Evolutionary conservation across 768 basidiomycete species (phyloP), one percentile per base, ranked within the genome.

Genomic region (Galerina marginata): DNA sequence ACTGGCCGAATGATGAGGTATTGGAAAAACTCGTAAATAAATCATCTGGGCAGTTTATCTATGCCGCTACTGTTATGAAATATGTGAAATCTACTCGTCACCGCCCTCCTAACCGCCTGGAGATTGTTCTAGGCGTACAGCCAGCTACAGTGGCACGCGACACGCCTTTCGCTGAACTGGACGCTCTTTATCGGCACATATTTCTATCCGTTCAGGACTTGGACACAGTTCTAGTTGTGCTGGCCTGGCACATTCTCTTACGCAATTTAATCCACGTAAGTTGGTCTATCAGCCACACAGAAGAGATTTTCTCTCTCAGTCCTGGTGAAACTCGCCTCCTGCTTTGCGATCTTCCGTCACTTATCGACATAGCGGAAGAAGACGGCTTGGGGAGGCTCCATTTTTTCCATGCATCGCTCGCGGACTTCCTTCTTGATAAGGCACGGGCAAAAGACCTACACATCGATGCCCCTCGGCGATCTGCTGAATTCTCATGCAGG

Each of bases 11-110:
- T 7, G 10, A 16, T 0, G 16, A 11, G 2, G 23, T 26, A 6
- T 36, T 65, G 6, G 23, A 54, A 11, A 5, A 16, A 2, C 42
- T 65, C 9, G 49, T 61, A 10, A 2, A 9, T 3, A 62, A 63
- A 39, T 60, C 65, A 12, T 64, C 63, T 1, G 63, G 65, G 0
- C 57, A 65, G 25, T 68, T 65, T 39, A 64, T 62, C 11, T 66
- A 66, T 46, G 60, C 67, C 0, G 44, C 65, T 4, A 61, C 58
- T 0, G 65, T 66, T 6, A 44, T 56, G 5, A 54, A 44, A 38
- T 64, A 57, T 49, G 33, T 68, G 14, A 25, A 47, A 9, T 56
- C 54, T 4, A 10, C 51, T 1, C 37, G 40, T 14, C 52, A 59
- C 11, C 46, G 33, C 10, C 65, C 65, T 15, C 40, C 26, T 6